A percentile compares a stretch with the other conserved stretches of the same genome.
Conservation (phyloP, 306 rosid genomes). For the Benincasa hispida region DNA sequence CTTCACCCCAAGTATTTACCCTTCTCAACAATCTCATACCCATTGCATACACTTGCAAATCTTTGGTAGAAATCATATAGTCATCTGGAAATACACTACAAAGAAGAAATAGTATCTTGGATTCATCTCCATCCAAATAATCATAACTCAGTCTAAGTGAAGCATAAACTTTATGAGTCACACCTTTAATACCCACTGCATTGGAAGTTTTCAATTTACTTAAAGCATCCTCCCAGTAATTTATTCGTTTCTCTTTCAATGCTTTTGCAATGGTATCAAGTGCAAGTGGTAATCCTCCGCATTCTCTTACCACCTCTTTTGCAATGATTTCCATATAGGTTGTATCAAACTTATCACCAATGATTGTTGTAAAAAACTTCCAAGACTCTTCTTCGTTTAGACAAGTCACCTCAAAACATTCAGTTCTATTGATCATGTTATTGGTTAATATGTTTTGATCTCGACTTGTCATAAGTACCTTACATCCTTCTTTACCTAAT, state of each 20-base stretch:
- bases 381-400: neutral
- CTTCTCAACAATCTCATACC: neutral
- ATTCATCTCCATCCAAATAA: neutral
- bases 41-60: too few species aligned
- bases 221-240: neutral
- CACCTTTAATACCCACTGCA: neutral
- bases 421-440: neutral
- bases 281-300: too few species aligned
- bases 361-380: neutral
- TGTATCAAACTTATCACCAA: neutral
- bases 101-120: too few species aligned
- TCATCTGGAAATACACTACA: too few species aligned
- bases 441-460: neutral
- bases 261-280: too few species aligned
- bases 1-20: neutral
- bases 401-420: neutral
- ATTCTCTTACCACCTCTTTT: too few species aligned
- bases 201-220: neutral
- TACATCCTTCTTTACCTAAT: too few species aligned
- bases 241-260: neutral
- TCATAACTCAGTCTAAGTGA: conserved; percentile 16
- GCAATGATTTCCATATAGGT: too few species aligned
- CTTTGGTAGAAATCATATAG: too few species aligned
- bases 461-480: too few species aligned
- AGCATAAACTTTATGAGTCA: neutral